phyloP scores from a whole-genome alignment of 495 filamentous ascomycete species.

The Emericellopsis terricola region DNA sequence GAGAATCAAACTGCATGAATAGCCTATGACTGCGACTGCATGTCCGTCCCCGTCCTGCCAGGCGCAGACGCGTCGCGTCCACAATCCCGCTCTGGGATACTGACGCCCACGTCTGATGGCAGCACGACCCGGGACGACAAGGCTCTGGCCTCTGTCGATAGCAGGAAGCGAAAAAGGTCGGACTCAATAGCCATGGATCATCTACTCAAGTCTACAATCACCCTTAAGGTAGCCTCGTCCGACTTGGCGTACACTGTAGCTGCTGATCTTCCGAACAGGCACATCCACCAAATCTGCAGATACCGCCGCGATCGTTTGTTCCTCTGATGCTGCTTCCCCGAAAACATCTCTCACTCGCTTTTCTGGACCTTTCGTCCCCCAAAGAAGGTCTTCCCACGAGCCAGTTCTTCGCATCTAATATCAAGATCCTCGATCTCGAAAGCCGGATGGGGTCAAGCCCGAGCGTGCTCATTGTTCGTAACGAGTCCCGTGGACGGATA shows the following conservation, averaged over 20 bases:
- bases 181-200: slow-evolving; percentile 19
- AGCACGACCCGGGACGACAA: slow-evolving; percentile 6
- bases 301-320: slow-evolving; percentile 40
- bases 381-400: slow-evolving; percentile 31
- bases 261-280: no score
- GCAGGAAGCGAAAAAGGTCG: slow-evolving; percentile 12
- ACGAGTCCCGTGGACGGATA: slow-evolving; percentile 35
- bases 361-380: slow-evolving; percentile 36
- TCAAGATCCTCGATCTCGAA: slow-evolving; percentile 43
- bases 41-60: slow-evolving; percentile 14
- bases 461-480: slow-evolving; percentile 47
- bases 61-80: slow-evolving; percentile 20
- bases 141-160: slow-evolving; percentile 1
- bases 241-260: no score
- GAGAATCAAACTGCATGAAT: no score
- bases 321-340: slow-evolving; percentile 45
- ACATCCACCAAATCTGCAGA: slow-evolving; percentile 33
- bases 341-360: slow-evolving; percentile 37
- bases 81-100: slow-evolving; percentile 10
- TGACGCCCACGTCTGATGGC: slow-evolving; percentile 14
- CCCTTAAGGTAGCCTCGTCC: slow-evolving; percentile 22
- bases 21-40: no score
- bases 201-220: slow-evolving; percentile 26
- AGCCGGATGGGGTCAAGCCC: slow-evolving; percentile 28
- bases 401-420: slow-evolving; percentile 38